Conservation (phyloP, 2,329 filamentous ascomycete genomes). For the Fusarium verticillioides region DNA sequence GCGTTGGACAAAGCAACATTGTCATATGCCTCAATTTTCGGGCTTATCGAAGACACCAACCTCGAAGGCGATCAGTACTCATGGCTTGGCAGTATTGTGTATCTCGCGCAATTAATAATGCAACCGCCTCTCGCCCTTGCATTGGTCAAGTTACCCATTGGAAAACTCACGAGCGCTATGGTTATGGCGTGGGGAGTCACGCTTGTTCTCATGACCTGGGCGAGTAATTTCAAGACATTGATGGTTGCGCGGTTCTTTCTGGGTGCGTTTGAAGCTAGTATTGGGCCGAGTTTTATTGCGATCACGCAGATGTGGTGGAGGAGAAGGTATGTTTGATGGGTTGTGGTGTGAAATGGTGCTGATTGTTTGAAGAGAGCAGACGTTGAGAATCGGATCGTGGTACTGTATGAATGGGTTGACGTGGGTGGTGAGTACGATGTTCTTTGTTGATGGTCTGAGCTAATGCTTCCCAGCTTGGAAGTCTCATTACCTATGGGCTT, state of each 20-base stretch:
- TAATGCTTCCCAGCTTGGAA: slow-evolving; percentile 54
- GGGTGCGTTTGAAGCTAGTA: slow-evolving; percentile 64
- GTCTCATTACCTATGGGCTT: slow-evolving; percentile 67
- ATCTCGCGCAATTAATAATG: slow-evolving; percentile 68
- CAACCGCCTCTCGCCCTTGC: slow-evolving; percentile 67
- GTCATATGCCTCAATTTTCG: slow-evolving; percentile 71
- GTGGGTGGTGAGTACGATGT: slow-evolving; percentile 56
- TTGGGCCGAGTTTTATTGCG: slow-evolving; percentile 63
- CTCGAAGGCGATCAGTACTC: slow-evolving; percentile 68
- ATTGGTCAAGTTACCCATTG: slow-evolving; percentile 69
- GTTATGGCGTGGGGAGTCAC: slow-evolving; percentile 66
- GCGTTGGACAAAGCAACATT: slow-evolving; percentile 72
- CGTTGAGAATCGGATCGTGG: slow-evolving; percentile 66
- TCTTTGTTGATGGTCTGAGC: background rate
- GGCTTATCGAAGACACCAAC: slow-evolving; percentile 67
- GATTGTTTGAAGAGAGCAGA: slow-evolving; percentile 59
- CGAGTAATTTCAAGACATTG: slow-evolving; percentile 60
- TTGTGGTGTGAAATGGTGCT: background rate
- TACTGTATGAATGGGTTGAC: slow-evolving; percentile 71
- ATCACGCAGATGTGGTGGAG: slow-evolving; percentile 73
- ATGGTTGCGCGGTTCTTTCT: slow-evolving; percentile 66
- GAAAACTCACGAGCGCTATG: slow-evolving; percentile 68
- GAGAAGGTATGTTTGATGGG: slow-evolving; percentile 49
- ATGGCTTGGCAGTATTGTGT: slow-evolving; percentile 71
- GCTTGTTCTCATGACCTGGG: slow-evolving; percentile 63